Base-by-base conservation (phyloP, 352 stramenopile species). In the Phytophthora constricta region DNA sequence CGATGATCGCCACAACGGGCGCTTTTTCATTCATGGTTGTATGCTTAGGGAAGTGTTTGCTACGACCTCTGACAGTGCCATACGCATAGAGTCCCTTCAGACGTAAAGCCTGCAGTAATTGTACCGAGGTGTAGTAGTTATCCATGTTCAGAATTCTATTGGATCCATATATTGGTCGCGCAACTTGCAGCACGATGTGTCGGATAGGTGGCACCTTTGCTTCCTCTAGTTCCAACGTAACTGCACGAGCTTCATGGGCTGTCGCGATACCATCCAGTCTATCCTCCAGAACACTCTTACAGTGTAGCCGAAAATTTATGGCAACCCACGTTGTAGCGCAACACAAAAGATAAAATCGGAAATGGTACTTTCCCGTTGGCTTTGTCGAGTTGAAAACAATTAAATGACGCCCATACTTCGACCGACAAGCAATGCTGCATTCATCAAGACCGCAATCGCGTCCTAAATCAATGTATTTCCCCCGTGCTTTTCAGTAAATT, bases 371-470 rank as follows among this genome's bases (percentile, higher is more conserved):
- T 1, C 68, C 62, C 19, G 26, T 58, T 2, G 68, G 62, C 51
- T 76, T 76, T 22, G 31, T 31, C 7, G 53, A 19, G 28, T 72
- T 76, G 53, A 58, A 76, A 19, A 72, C 49, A 34, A 76, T 76
- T 3, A 69, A 16, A 45, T 72, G 58, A 2, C 58, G 52, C 14
- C 39, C 57, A 51, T 51, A 68, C 46, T 65, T 71, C 14, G 68
- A 76, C 11, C 62, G 48, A 23, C 48, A 60, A 19, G 68, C 68
- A 22, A 79, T 37, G 2, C 66, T 76, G n/a, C 51, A 23, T 51
- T 79, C 62, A 28, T 79, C 66, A 2, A 76, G 61, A 19, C 65
- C 62, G 13, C 75, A 5, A 57, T 79, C 22, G 19, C 61, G 55
- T 0, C 62, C 70, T 7, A 75, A 9, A 8, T 59, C 33, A 23